These are phyloP conservation scores for Stylosanthes scabra DNA, from an alignment of 331 rosid genomes.

Conservation along the genomic window DNA sequence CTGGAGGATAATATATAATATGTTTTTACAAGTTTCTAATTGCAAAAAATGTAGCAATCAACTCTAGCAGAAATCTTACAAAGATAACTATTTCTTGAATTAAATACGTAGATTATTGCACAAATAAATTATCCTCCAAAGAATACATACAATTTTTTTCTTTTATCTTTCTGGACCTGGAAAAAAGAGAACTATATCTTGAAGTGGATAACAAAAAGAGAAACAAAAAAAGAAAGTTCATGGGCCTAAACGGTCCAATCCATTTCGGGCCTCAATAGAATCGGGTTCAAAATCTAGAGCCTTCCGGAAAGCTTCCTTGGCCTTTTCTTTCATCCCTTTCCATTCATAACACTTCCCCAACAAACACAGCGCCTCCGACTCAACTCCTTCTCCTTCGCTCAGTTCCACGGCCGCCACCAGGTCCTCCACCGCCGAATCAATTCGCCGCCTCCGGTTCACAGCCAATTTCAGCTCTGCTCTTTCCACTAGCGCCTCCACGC, in stretches of 20 bases:
- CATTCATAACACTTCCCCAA: slow-evolving; percentile 73
- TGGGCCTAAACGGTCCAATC: slow-evolving; percentile 43
- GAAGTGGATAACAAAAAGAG: no score
- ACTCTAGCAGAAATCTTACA: no score
- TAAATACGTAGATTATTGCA: not conserved
- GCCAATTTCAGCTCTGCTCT: slow-evolving; percentile 67
- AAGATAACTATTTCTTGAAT: no score
- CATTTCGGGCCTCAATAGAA: slow-evolving; percentile 43
- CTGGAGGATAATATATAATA: no score
- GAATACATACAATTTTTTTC: not conserved
- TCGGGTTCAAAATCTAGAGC: slow-evolving; percentile 50
- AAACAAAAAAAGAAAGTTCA: not conserved
- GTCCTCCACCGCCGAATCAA: slow-evolving; percentile 74
- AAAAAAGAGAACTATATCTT: not conserved
- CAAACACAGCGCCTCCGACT: slow-evolving; percentile 51
- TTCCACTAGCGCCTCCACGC: slow-evolving; percentile 50
- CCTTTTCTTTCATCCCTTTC: slow-evolving; percentile 58
- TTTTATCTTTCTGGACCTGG: no score
- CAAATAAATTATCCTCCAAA: not conserved
- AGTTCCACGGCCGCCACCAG: slow-evolving; percentile 48
- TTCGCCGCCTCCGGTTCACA: slow-evolving; percentile 56
- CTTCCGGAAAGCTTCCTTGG: slow-evolving; percentile 51
- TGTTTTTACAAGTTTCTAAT: not conserved
- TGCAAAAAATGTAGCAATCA: slow-evolving; percentile 5
- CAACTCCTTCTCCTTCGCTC: slow-evolving; percentile 7